Conservation (phyloP, 139 green algal species). For the Chlamydomonas sp. region DNA sequence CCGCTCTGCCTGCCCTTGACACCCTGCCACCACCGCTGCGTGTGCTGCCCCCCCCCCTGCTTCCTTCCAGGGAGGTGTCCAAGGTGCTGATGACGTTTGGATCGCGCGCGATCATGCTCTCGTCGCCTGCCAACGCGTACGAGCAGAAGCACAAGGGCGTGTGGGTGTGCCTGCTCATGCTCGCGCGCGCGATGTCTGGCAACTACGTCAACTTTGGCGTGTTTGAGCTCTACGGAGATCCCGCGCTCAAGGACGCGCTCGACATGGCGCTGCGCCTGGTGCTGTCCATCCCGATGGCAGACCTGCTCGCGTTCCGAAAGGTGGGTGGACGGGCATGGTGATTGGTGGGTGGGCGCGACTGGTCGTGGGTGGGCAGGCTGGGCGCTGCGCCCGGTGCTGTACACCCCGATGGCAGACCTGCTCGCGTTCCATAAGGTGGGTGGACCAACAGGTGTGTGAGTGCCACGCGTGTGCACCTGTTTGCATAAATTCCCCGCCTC, state of each 20-base stretch:
- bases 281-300: conserved; percentile 64
- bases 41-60: too few relatives aligned
- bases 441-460: not conserved
- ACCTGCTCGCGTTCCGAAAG: conserved; percentile 80
- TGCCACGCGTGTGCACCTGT: not conserved
- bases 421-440: conserved; percentile 69
- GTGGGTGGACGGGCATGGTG: too few relatives aligned
- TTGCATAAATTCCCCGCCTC: too few relatives aligned
- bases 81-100: conserved; percentile 9
- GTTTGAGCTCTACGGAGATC: conserved; percentile 96
- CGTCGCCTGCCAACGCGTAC: not conserved
- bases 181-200: conserved; percentile 76
- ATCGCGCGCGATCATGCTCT: conserved; percentile 32
- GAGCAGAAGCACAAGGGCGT: conserved; percentile 87
- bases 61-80: conserved; percentile 17
- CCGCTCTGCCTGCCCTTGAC: not conserved
- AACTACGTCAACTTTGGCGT: conserved; percentile 99
- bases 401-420: conserved; percentile 65
- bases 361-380: too few relatives aligned
- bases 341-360: too few relatives aligned
- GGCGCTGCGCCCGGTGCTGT: conserved; percentile 77
- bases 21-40: not conserved
- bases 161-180: conserved; percentile 79
- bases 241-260: conserved; percentile 83
- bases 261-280: conserved; percentile 80